These are phyloP conservation scores for Mycosphaerelloides madeirae DNA, from an alignment of 2,329 filamentous ascomycete genomes.

Conservation along the genomic window DNA sequence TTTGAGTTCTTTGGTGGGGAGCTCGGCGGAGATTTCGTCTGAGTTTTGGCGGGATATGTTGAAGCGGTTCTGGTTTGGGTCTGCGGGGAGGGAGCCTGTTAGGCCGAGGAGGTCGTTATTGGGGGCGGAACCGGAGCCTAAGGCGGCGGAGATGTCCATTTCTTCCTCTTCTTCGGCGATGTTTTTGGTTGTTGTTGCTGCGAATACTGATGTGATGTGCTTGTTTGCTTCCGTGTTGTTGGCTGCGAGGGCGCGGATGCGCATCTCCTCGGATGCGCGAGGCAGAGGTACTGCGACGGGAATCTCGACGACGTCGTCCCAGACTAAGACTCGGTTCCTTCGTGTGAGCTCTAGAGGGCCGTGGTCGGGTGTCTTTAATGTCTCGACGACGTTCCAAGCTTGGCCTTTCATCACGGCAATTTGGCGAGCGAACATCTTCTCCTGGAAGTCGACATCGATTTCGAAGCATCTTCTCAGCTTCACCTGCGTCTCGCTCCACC, in stretches of 20 bases:
- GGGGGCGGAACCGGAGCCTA: constrained; percentile 52
- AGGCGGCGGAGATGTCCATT: constrained; percentile 79
- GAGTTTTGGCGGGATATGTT: constrained; percentile 46
- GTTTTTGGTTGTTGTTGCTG: constrained; percentile 23
- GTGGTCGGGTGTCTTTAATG: constrained; percentile 85
- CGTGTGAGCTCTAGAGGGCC: constrained; percentile 90
- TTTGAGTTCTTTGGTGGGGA: constrained; percentile 17
- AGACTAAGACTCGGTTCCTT: constrained; percentile 86
- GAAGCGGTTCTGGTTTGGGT: constrained; percentile 42
- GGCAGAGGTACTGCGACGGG: constrained; percentile 90
- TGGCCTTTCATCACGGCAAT: constrained; percentile 99
- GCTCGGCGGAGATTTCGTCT: constrained; percentile 33
- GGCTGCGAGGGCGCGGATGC: constrained; percentile 49
- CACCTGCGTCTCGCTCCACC: constrained; percentile 93
- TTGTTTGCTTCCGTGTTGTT: constrained; percentile 13
- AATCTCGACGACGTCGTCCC: constrained; percentile 96
- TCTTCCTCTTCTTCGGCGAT: constrained; percentile 56
- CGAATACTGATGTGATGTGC: constrained; percentile 1
- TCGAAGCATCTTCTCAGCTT: constrained; percentile 83
- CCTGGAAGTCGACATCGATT: constrained; percentile 91
- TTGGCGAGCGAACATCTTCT: constrained; percentile 97
- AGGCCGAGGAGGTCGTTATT: constrained; percentile 66
- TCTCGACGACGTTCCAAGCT: constrained; percentile 98
- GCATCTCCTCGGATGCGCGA: constrained; percentile 77
- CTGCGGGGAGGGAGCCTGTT: constrained; percentile 35